Percentiles rank a stretch among this genome's conserved stretches.
Evolutionary conservation across 352 stramenopile species (phyloP).

Genomic region (Blastocystis sp.): DNA sequence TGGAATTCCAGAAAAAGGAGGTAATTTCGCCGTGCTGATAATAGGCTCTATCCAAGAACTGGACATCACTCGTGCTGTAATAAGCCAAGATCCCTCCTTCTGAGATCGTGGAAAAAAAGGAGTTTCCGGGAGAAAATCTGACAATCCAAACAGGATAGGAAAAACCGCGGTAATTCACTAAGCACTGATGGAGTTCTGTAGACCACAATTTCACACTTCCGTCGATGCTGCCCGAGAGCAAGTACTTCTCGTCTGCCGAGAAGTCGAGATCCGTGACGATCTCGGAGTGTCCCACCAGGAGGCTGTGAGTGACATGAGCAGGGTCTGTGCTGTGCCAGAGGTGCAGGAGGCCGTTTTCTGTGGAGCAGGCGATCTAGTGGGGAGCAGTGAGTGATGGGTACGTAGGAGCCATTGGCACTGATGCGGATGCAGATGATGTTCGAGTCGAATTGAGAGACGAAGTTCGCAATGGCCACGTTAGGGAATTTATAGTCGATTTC

Average conservation of each 20-base stretch:
- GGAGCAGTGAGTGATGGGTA: background rate
- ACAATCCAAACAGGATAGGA: background rate
- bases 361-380: background rate
- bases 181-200: conserved; percentile 11
- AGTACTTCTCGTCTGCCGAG: background rate
- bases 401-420: background rate
- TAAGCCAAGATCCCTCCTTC: background rate
- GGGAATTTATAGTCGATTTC: background rate
- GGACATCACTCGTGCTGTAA: conserved; percentile 27
- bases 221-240: background rate
- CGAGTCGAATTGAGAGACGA: conserved; percentile 29
- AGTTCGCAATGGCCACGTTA: background rate
- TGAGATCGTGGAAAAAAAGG: background rate
- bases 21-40: background rate
- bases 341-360: conserved; percentile 29
- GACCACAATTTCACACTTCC: background rate
- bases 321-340: background rate
- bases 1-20: background rate
- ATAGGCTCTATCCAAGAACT: background rate
- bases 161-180: conserved; percentile 16
- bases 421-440: conserved; percentile 34
- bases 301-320: background rate
- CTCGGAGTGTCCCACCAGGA: conserved; percentile 3
- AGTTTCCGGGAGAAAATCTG: background rate
- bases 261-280: background rate